Percentiles rank a stretch among this genome's conserved stretches.
These are phyloP conservation scores for Cercospora nicotianae DNA, from an alignment of 2,329 filamentous ascomycete genomes.

Conservation along the genomic window DNA sequence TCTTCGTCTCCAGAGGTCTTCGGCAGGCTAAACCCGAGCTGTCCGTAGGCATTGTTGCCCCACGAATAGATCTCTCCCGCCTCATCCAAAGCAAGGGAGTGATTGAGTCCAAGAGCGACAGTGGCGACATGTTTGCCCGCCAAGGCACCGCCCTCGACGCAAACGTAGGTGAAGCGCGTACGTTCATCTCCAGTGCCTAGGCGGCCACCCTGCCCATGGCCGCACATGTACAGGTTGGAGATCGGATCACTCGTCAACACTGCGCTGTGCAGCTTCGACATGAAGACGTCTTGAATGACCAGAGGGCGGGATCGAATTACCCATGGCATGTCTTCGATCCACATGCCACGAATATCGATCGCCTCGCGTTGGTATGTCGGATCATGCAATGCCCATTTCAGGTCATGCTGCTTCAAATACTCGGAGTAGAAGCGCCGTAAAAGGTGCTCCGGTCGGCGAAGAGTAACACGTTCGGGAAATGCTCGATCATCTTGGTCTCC, in stretches of 20 bases:
- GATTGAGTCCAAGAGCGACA: constrained; percentile 88
- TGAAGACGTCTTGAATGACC: constrained; percentile 74
- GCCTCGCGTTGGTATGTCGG: constrained; percentile 23
- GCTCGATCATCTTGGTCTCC: constrained; percentile 96
- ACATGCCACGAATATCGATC: constrained; percentile 30
- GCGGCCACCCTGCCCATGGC: constrained; percentile 85
- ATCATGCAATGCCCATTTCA: constrained; percentile 44
- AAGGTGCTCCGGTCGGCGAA: constrained; percentile 76
- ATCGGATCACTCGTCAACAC: constrained; percentile 83
- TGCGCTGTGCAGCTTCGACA: constrained; percentile 90
- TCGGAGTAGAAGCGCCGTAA: constrained; percentile 72
- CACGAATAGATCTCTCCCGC: constrained; percentile 91
- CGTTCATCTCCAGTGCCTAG: constrained; percentile 87
- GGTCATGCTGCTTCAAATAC: constrained; percentile 52
- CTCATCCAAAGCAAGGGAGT: constrained; percentile 81
- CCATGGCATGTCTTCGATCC: constrained; percentile 64
- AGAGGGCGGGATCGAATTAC: constrained; percentile 71
- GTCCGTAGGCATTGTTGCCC: constrained; percentile 83
- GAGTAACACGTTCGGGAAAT: constrained; percentile 77
- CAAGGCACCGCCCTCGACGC: constrained; percentile 73
- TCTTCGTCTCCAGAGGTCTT: constrained; percentile 73
- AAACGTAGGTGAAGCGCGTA: constrained; percentile 81
- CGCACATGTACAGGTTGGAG: constrained; percentile 89
- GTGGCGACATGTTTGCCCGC: constrained; percentile 70
- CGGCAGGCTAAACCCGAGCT: constrained; percentile 81